A percentile compares a stretch with the other conserved stretches of the same genome.
Conservation (phyloP, 805 yeast species). For the Maudiozyma saulgeensis region DNA sequence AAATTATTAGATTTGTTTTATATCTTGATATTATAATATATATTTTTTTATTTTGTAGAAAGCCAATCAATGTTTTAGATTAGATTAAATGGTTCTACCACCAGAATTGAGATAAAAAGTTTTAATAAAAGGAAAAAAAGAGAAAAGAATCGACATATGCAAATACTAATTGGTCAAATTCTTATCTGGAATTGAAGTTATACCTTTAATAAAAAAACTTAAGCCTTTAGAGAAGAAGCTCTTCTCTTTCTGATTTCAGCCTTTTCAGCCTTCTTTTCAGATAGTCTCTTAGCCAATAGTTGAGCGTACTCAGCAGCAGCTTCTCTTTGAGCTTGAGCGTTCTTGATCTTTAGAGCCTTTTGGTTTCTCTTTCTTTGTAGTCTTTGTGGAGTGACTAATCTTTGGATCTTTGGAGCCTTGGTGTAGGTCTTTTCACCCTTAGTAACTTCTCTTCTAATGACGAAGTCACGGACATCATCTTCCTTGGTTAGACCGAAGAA, state of each 20-base stretch:
- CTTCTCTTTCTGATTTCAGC: slow-evolving; percentile 99
- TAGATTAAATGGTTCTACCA: background rate
- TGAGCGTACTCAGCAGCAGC: slow-evolving; percentile 99
- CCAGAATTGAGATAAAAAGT: background rate
- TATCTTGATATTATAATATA: background rate
- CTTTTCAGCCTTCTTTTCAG: slow-evolving; percentile 95
- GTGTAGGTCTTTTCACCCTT: slow-evolving; percentile 93
- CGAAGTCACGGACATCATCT: slow-evolving; percentile 58
- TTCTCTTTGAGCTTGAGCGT: slow-evolving; percentile 98
- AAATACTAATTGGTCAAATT: background rate
- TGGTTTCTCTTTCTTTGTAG: slow-evolving; percentile 98
- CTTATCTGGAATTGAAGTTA: background rate
- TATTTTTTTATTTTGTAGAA: background rate
- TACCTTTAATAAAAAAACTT: slow-evolving; percentile 18
- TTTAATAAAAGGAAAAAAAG: background rate
- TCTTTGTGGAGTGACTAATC: slow-evolving; percentile 97
- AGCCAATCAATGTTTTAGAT: background rate
- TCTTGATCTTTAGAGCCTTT: slow-evolving; percentile 84
- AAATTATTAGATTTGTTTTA: background rate
- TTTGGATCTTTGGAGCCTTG: slow-evolving; percentile 98
- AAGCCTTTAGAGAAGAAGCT: slow-evolving; percentile 96
- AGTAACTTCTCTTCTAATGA: slow-evolving; percentile 93
- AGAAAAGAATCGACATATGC: background rate
- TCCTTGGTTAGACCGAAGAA: slow-evolving; percentile 73
- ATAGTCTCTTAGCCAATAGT: slow-evolving; percentile 93